phyloP scores from a whole-genome alignment of 352 stramenopile genomes.

The Phytophthora podocarpi region DNA sequence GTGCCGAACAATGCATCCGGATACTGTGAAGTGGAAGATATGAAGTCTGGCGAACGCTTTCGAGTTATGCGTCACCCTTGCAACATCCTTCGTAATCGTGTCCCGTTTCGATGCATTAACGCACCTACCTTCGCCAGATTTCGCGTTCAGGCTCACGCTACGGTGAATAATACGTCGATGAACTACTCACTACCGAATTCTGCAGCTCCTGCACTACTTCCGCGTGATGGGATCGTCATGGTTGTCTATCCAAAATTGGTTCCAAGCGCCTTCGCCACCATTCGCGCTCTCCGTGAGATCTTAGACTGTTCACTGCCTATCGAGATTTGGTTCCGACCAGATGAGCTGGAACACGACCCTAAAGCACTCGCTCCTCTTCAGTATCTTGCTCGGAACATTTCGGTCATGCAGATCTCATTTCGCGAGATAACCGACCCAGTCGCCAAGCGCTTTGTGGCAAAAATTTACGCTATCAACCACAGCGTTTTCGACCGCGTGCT shows the following conservation, averaged over 20 bases:
- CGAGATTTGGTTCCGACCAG: conserved; percentile 52
- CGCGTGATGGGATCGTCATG: conserved; percentile 45
- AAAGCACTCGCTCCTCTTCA: conserved; percentile 23
- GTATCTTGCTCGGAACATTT: conserved; percentile 14
- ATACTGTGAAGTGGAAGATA: conserved; percentile 44
- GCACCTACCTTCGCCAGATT: conserved; percentile 43
- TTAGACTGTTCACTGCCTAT: conserved; percentile 46
- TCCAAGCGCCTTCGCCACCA: conserved; percentile 41
- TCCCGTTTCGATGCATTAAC: conserved; percentile 38
- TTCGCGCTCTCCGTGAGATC: conserved; percentile 37
- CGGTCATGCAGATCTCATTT: conserved; percentile 34
- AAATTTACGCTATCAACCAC: conserved; percentile 53
- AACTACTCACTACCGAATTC: conserved; percentile 25
- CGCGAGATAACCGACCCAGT: conserved; percentile 24
- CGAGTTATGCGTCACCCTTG: conserved; percentile 40
- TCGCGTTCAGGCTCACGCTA: conserved; percentile 6
- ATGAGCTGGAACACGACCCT: conserved; percentile 38
- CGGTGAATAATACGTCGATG: background rate
- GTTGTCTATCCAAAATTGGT: conserved; percentile 58
- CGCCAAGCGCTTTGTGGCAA: conserved; percentile 48
- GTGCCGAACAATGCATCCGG: conserved; percentile 36
- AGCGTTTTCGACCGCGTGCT: conserved; percentile 47
- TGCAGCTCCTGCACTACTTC: background rate
- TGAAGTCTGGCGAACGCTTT: conserved; percentile 19
- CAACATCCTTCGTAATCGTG: conserved; percentile 20